A percentile compares a stretch with the other conserved stretches of the same genome.
These are phyloP conservation scores for Capsicum chinense DNA, from an alignment of 257 asterid genomes.

Conservation along the genomic window DNA sequence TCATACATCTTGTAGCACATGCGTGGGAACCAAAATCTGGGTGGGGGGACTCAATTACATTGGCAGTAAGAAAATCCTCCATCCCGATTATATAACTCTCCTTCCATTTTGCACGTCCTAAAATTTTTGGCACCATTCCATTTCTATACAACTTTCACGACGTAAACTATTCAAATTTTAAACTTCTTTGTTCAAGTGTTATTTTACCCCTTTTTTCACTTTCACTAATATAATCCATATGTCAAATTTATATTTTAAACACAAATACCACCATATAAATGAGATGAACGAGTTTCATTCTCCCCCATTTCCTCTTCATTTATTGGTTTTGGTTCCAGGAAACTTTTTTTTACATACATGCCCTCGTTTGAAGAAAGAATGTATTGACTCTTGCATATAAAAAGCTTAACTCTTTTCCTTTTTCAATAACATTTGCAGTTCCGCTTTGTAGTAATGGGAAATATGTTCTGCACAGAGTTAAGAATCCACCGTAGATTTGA, in stretches of 20 bases:
- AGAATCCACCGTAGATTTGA: conserved; percentile 95
- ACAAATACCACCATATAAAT: background rate
- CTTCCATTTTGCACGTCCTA: conserved; percentile 1
- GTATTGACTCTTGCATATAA: background rate
- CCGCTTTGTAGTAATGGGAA: conserved; percentile 98
- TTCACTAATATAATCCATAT: background rate
- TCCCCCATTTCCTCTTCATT: background rate
- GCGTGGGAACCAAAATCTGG: background rate
- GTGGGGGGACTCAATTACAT: background rate
- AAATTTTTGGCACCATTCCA: background rate
- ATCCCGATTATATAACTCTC: background rate
- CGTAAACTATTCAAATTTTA: background rate
- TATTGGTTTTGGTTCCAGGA: background rate
- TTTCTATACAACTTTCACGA: background rate
- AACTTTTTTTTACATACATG: background rate
- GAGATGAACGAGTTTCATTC: background rate
- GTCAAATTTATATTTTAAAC: background rate
- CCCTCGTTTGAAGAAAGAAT: background rate
- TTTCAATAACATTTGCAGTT: conserved; percentile 57
- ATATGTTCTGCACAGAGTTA: conserved; percentile 96
- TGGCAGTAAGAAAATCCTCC: background rate
- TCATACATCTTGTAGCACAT: background rate
- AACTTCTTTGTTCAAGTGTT: conserved; percentile 2
- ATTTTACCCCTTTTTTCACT: background rate
- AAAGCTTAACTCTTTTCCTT: background rate